These are phyloP conservation scores for Sporothrix variecibatus DNA, from an alignment of 2,329 filamentous ascomycete genomes.

Conservation along the genomic window DNA sequence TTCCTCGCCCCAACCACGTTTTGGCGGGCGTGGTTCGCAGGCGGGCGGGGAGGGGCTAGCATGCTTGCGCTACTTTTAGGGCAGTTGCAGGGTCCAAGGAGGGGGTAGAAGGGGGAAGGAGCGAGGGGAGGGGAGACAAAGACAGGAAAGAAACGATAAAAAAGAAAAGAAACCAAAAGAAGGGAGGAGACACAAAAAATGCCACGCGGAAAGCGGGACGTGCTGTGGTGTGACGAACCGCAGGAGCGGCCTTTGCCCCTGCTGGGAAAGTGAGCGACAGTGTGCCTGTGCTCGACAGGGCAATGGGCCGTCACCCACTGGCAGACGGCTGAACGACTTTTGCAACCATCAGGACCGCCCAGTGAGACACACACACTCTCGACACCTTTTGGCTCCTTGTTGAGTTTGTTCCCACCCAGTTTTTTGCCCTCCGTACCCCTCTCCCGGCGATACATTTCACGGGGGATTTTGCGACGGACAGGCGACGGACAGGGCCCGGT, in stretches of 20 bases:
- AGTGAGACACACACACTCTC: not conserved
- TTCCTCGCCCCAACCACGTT: slow-evolving; percentile 14
- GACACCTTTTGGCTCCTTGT: not conserved
- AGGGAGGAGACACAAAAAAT: not conserved
- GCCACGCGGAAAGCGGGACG: slow-evolving; percentile 24
- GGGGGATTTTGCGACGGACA: not conserved
- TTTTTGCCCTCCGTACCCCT: not conserved
- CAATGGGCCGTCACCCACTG: not conserved
- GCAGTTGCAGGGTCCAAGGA: slow-evolving; percentile 14
- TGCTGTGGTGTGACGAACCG: slow-evolving; percentile 17
- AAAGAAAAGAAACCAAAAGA: not conserved
- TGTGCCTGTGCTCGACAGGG: not conserved
- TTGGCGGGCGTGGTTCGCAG: not conserved
- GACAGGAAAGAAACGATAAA: not conserved
- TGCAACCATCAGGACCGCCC: not conserved
- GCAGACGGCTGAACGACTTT: not conserved
- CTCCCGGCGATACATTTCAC: not conserved
- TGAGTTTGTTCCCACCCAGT: not conserved
- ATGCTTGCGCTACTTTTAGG: slow-evolving; percentile 10
- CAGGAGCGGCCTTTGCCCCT: not conserved
- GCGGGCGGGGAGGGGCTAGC: not conserved
- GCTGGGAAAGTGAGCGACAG: slow-evolving; percentile 1
- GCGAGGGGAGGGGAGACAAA: slow-evolving; percentile 1
- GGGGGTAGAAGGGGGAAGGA: not conserved
- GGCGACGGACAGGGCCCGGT: not conserved